phyloP scores from a whole-genome alignment of 2,329 filamentous ascomycete species.

The Rachicladosporium sp. region DNA sequence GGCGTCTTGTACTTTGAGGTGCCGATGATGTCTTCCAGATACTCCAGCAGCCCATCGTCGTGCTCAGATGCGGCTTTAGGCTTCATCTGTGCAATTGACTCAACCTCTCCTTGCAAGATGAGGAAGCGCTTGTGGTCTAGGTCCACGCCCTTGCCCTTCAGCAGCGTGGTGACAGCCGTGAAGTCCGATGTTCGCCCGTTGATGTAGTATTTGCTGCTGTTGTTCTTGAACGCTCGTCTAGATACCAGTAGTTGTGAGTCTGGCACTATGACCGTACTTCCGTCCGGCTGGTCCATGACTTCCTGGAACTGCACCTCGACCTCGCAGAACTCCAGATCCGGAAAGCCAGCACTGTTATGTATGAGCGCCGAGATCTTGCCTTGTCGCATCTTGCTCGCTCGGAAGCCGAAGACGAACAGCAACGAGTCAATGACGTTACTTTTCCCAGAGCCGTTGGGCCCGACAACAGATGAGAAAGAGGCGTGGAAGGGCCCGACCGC shows the following conservation, averaged over 20 bases:
- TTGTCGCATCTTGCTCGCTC: constrained; percentile 97
- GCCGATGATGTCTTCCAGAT: constrained; percentile 95
- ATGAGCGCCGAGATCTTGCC: constrained; percentile 96
- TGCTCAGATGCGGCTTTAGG: constrained; percentile 89
- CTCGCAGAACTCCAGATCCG: constrained; percentile 80
- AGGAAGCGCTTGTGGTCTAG: constrained; percentile 96
- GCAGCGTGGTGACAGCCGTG: constrained; percentile 74
- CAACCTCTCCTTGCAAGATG: constrained; percentile 93
- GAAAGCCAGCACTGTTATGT: constrained; percentile 83
- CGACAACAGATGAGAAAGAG: constrained; percentile 95
- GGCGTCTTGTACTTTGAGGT: constrained; percentile 97
- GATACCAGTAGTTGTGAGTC: constrained; percentile 80
- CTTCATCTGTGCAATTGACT: constrained; percentile 99
- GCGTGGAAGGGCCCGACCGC: constrained; percentile 93
- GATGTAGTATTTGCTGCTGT: constrained; percentile 97
- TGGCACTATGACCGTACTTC: constrained; percentile 63
- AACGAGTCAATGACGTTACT: constrained; percentile 98
- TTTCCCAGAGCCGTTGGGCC: constrained; percentile 94
- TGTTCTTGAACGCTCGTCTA: constrained; percentile 91
- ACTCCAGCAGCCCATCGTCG: constrained; percentile 90
- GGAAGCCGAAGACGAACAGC: constrained; percentile 97
- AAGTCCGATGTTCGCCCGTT: constrained; percentile 83
- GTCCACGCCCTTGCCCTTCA: constrained; percentile 82
- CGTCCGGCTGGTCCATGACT: constrained; percentile 74
- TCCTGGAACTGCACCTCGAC: constrained; percentile 95